A percentile compares a stretch with the other conserved stretches of the same genome.
Conservation (phyloP, 192 early-diverging fungal species). For the Mortierella hygrophila region DNA sequence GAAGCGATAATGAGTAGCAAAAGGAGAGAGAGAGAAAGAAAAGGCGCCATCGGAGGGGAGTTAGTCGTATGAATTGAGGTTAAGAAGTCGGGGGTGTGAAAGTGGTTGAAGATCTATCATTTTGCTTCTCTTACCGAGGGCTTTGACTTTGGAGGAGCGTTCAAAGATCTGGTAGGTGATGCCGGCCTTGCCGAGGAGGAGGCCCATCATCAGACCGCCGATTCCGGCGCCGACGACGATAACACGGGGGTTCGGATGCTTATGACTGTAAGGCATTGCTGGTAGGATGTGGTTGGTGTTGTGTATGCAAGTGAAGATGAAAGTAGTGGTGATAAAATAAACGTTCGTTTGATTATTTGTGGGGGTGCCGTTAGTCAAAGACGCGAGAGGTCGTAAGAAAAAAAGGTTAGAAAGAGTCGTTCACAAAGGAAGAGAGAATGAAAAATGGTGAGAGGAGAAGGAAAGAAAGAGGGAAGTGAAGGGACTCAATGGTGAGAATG, state of each 20-base stretch:
- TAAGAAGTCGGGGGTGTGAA: not conserved
- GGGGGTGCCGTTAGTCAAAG: too few relatives aligned
- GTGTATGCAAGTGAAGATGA: not conserved
- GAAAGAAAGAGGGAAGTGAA: not conserved
- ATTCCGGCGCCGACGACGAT: slow-evolving; percentile 27
- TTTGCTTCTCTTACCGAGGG: slow-evolving; percentile 11
- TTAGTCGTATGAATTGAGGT: too few relatives aligned
- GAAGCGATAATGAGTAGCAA: not conserved
- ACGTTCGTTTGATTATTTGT: too few relatives aligned
- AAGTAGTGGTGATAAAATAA: not conserved
- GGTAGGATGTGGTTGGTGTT: not conserved
- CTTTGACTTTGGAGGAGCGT: not conserved
- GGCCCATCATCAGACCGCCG: slow-evolving; percentile 12
- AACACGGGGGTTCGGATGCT: slow-evolving; percentile 3
- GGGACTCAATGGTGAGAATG: not conserved
- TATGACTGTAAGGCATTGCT: not conserved
- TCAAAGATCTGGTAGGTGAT: slow-evolving; percentile 34
- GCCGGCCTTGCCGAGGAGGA: slow-evolving; percentile 22
- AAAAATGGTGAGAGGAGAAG: not conserved
- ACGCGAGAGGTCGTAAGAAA: not conserved
- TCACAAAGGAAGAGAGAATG: not conserved
- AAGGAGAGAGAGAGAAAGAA: not conserved
- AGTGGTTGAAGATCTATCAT: not conserved
- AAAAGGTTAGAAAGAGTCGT: not conserved
- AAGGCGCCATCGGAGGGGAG: too few relatives aligned